A percentile compares a stretch with the other conserved stretches of the same genome.
Conservation (phyloP, 2,329 filamentous ascomycete genomes). For the Epichloe coenophiala region DNA sequence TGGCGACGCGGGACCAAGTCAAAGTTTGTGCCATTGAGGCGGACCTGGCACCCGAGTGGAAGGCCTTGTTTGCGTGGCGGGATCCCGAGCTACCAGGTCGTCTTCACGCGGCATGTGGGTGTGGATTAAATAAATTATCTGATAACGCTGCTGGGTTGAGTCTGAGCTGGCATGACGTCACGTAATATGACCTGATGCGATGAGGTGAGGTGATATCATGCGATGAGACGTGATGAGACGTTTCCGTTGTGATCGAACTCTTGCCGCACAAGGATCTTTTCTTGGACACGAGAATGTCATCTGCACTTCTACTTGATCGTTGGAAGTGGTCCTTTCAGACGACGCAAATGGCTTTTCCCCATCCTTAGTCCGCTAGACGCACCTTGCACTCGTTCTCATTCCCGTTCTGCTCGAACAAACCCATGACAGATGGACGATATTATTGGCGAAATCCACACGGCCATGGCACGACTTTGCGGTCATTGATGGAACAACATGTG, state of each 20-base stretch:
- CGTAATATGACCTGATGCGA: no score
- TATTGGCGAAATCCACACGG: no score
- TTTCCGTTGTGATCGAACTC: no score
- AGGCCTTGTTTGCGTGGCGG: neutral
- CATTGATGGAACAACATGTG: no score
- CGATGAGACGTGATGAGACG: neutral
- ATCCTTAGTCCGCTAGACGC: no score
- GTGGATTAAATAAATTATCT: neutral
- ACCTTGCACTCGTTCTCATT: neutral
- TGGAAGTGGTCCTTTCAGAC: no score
- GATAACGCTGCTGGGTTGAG: slow-evolving; percentile 1
- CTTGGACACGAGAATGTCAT: no score
- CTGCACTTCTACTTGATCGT: no score
- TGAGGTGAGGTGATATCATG: neutral
- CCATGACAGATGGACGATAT: no score
- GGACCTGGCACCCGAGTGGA: slow-evolving; percentile 6
- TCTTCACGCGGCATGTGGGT: slow-evolving; percentile 1
- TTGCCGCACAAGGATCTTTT: no score
- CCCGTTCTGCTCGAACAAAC: neutral
- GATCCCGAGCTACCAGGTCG: neutral
- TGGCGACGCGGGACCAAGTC: slow-evolving; percentile 8
- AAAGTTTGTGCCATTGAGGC: slow-evolving; percentile 8
- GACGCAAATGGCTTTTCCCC: neutral
- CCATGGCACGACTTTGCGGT: no score
- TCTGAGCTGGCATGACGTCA: neutral